A percentile compares a stretch with the other conserved stretches of the same genome.
Conservation (phyloP, 768 basidiomycete genomes). For the Nidularia pulvinata region DNA sequence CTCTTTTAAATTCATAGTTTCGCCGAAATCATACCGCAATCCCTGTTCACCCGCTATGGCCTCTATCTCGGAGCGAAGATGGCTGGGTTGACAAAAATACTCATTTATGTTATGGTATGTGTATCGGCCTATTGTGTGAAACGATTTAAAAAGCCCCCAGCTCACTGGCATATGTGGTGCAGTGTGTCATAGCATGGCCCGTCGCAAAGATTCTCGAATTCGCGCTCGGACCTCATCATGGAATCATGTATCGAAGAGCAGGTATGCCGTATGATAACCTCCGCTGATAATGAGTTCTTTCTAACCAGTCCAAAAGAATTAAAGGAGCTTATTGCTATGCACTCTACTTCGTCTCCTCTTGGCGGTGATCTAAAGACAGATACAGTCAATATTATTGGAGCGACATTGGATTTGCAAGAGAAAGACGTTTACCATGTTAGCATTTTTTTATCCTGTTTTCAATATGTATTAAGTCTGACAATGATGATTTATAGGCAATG, state of each 20-base stretch:
- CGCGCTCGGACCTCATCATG: slow-evolving; percentile 81
- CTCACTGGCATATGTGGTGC: not conserved
- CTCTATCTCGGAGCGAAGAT: slow-evolving; percentile 88
- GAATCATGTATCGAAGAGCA: slow-evolving; percentile 86
- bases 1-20: slow-evolving; percentile 49
- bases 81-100: slow-evolving; percentile 63
- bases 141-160: too few relatives aligned
- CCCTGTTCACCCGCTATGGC: slow-evolving; percentile 89
- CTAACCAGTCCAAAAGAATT: slow-evolving; percentile 54
- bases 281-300: not conserved
- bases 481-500: slow-evolving; percentile 55
- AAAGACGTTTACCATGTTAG: slow-evolving; percentile 73
- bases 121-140: too few relatives aligned
- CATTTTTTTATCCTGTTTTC: not conserved
- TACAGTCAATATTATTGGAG: slow-evolving; percentile 89
- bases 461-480: not conserved
- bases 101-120: slow-evolving; percentile 73
- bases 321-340: slow-evolving; percentile 91
- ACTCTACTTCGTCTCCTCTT: slow-evolving; percentile 66
- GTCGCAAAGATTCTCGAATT: slow-evolving; percentile 82
- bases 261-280: slow-evolving; percentile 24
- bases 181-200: slow-evolving; percentile 84
- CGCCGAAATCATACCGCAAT: slow-evolving; percentile 91
- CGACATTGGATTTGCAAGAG: slow-evolving; percentile 86
- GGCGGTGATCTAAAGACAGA: slow-evolving; percentile 88